Evolutionary conservation across 768 basidiomycete genomes (phyloP), one percentile per base, ranked within the genome.

Genomic region (Leccinum ochraceum): DNA sequence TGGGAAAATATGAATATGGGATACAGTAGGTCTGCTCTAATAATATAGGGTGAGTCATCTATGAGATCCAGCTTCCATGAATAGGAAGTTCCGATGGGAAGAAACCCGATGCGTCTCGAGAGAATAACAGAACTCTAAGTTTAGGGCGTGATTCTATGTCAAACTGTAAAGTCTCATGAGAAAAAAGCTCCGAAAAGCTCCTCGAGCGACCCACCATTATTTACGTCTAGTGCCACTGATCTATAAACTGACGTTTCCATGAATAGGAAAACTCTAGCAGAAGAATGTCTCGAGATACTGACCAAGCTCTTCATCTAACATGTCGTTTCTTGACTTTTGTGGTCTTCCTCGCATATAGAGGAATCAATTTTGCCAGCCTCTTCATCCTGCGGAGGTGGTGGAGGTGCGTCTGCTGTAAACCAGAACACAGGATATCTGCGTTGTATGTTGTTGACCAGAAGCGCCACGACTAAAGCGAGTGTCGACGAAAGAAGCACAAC

Each of bases 361-460:
- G 22, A 1, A 32, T 39, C 22, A 4, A 2, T 42, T 50, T 56
- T 48, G 13, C 42, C 48, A 46, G 34, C 32, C 49, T 16, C 34
- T 1, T 50, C 28, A 22, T 22, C 24, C 30, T 22, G 28, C 37
- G 28, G 42, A 24, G 56, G 17, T 14, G 37, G 52, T 1, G 53
- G 50, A 6, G 20, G 39, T 6, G 6, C 36, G 28, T 46, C 54
- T 26, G 69, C 67, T 46, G 60, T 63, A 57, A 72, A 75, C 83
- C 83, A 86, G 63, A 78, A 83, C 17, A 77, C 66, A 79, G 64
- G 69, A 59, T 68, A 85, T 49, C 77, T 72, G 37, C 82, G 70
- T 66, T 82, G 82, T 46, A 84, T 79, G 65, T 85, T 85, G 63
- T 85, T 81, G 53, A 76, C 60, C 20, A 83, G 46, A 14, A 86